Conservation (phyloP, 805 yeast genomes). For the Sungouiella blattae region DNA sequence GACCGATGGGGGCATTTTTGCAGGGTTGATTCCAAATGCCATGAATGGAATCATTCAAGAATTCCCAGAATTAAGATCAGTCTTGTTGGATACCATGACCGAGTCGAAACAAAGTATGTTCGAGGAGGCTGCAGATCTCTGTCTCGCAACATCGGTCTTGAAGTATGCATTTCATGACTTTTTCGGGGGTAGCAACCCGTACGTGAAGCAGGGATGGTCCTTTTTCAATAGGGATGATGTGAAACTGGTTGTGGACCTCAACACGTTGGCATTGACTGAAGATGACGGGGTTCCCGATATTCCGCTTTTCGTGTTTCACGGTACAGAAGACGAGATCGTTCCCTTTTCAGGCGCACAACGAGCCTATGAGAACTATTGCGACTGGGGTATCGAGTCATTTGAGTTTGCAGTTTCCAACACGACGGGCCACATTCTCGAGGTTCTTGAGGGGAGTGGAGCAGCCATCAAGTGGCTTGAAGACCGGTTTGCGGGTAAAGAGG, state of each 20-base stretch:
- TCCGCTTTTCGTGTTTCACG: slow-evolving; percentile 25
- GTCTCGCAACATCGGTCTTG: slow-evolving; percentile 5
- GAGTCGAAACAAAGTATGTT: background rate
- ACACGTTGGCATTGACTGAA: slow-evolving; percentile 3
- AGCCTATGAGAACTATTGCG: slow-evolving; percentile 27
- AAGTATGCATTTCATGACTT: slow-evolving; percentile 5
- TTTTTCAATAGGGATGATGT: slow-evolving; percentile 6
- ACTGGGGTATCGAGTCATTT: slow-evolving; percentile 22
- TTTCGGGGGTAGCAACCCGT: slow-evolving; percentile 6
- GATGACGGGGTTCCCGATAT: slow-evolving; percentile 16
- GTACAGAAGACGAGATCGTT: slow-evolving; percentile 19
- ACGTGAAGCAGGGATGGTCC: slow-evolving; percentile 4
- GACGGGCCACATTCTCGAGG: slow-evolving; percentile 26
- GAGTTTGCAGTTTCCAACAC: slow-evolving; percentile 24
- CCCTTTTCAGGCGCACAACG: slow-evolving; percentile 16
- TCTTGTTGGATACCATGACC: background rate
- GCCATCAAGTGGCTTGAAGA: slow-evolving; percentile 10
- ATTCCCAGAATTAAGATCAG: slow-evolving; percentile 23
- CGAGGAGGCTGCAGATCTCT: slow-evolving; percentile 2
- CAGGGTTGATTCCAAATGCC: slow-evolving; percentile 30
- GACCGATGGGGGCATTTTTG: slow-evolving; percentile 22
- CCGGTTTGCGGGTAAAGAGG: slow-evolving; percentile 8
- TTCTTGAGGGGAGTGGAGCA: slow-evolving; percentile 10
- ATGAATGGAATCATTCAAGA: slow-evolving; percentile 29
- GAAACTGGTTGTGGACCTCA: slow-evolving; percentile 1